A percentile compares a stretch with the other conserved stretches of the same genome.
These are phyloP conservation scores for Globisporangium orthogonon DNA, from an alignment of 352 stramenopile genomes.

Conservation along the genomic window DNA sequence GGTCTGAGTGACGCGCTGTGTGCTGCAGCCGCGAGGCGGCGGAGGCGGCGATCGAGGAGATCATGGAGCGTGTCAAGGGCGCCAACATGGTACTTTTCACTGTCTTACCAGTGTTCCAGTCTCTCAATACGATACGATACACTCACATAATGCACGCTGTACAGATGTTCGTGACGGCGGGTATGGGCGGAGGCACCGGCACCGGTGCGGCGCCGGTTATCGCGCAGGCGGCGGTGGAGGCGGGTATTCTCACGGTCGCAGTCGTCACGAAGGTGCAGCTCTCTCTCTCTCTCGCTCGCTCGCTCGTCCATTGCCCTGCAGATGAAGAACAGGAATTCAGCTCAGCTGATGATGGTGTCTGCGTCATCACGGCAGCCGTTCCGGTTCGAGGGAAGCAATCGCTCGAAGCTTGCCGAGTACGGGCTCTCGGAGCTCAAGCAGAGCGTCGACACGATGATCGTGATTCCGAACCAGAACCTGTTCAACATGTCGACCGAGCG, in stretches of 20 bases:
- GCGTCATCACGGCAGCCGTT: slow-evolving; percentile 43
- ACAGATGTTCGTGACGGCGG: slow-evolving; percentile 86
- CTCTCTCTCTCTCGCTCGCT: neutral
- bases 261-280: slow-evolving; percentile 75
- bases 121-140: no score
- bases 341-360: neutral
- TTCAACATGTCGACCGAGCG: slow-evolving; percentile 87
- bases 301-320: no score
- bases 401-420: slow-evolving; percentile 70
- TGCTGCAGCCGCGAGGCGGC: slow-evolving; percentile 56
- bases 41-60: slow-evolving; percentile 75
- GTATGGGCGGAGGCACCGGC: slow-evolving; percentile 80
- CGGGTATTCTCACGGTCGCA: slow-evolving; percentile 78
- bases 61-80: slow-evolving; percentile 77
- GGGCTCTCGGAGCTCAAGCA: slow-evolving; percentile 74
- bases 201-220: slow-evolving; percentile 82
- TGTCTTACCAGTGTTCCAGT: no score
- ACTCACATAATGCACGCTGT: neutral
- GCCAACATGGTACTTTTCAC: slow-evolving; percentile 67
- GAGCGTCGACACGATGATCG: slow-evolving; percentile 85
- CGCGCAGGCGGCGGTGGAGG: slow-evolving; percentile 72
- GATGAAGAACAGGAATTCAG: neutral
- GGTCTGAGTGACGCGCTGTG: no score
- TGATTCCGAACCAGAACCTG: slow-evolving; percentile 87
- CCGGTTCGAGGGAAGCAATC: slow-evolving; percentile 80